Evolutionary conservation across 441 rosid species (phyloP).

Genomic region (Adansonia madagascariensis): DNA sequence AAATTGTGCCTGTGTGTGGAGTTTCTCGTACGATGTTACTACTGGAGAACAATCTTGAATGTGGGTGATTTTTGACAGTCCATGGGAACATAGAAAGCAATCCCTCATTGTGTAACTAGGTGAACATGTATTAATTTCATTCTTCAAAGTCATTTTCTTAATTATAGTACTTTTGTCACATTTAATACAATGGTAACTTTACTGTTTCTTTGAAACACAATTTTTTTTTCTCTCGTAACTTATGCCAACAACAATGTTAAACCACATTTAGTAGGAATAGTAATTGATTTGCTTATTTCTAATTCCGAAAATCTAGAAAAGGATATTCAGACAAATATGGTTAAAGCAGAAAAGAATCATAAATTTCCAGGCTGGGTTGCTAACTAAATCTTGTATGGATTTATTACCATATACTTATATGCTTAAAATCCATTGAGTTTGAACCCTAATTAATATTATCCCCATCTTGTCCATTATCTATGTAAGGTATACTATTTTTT

Average conservation of each 20-base stretch:
- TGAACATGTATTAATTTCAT: background rate
- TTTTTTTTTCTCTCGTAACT: background rate
- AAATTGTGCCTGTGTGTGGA: constrained; percentile 78
- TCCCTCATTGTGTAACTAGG: constrained; percentile 1
- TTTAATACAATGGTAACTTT: background rate
- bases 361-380: background rate
- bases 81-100: constrained; percentile 22
- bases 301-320: background rate
- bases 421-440: background rate
- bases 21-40: constrained; percentile 50
- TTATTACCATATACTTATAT: background rate
- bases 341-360: background rate
- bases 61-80: constrained; percentile 17
- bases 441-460: background rate
- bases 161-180: constrained; percentile 4
- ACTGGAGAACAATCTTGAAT: constrained; percentile 33
- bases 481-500: background rate
- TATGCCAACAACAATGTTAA: background rate
- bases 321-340: background rate
- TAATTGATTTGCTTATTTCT: background rate
- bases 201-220: background rate
- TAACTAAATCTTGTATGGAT: background rate
- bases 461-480: background rate
- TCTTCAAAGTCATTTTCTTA: background rate
- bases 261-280: background rate